Evolutionary conservation across 2,329 filamentous ascomycete species (phyloP).

Genomic region (Colletotrichum tropicicola): DNA sequence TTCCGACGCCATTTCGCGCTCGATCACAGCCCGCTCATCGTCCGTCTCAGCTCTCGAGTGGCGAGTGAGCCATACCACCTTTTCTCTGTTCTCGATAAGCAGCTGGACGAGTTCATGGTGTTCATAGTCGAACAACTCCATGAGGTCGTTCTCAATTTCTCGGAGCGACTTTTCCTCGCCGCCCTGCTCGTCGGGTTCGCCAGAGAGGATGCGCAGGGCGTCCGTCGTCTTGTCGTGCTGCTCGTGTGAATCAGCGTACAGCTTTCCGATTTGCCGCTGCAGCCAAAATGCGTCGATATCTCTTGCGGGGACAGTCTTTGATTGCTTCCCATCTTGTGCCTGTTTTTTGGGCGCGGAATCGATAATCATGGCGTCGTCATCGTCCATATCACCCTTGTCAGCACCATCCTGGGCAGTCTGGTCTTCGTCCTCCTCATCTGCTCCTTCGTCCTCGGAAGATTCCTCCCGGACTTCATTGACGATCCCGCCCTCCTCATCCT

Average conservation of each 20-base stretch:
- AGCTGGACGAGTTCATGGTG: slow-evolving; percentile 92
- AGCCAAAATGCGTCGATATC: slow-evolving; percentile 99
- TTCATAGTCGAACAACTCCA: slow-evolving; percentile 98
- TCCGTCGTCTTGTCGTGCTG: slow-evolving; percentile 93
- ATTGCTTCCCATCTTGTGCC: slow-evolving; percentile 58
- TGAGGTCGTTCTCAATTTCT: slow-evolving; percentile 97
- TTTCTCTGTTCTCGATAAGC: slow-evolving; percentile 90
- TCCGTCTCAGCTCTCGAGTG: slow-evolving; percentile 85
- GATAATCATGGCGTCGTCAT: slow-evolving; percentile 86
- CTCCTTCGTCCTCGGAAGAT: slow-evolving; percentile 82
- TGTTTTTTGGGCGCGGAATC: slow-evolving; percentile 67
- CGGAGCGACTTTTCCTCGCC: slow-evolving; percentile 86
- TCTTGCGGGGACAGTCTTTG: slow-evolving; percentile 77
- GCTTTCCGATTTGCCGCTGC: slow-evolving; percentile 86
- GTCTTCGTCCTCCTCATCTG: slow-evolving; percentile 69
- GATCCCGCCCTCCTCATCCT: slow-evolving; percentile 83
- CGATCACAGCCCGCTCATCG: slow-evolving; percentile 78
- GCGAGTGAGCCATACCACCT: slow-evolving; percentile 93
- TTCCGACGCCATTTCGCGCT: slow-evolving; percentile 90
- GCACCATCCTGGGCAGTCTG: slow-evolving; percentile 61
- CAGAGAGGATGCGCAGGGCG: slow-evolving; percentile 84
- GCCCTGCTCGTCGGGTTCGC: slow-evolving; percentile 72
- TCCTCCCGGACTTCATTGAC: slow-evolving; percentile 90
- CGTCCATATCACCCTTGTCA: slow-evolving; percentile 43
- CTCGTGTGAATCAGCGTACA: slow-evolving; percentile 91